These are phyloP conservation scores for Ogataea allantospora DNA, from an alignment of 805 yeast genomes.

Conservation along the genomic window DNA sequence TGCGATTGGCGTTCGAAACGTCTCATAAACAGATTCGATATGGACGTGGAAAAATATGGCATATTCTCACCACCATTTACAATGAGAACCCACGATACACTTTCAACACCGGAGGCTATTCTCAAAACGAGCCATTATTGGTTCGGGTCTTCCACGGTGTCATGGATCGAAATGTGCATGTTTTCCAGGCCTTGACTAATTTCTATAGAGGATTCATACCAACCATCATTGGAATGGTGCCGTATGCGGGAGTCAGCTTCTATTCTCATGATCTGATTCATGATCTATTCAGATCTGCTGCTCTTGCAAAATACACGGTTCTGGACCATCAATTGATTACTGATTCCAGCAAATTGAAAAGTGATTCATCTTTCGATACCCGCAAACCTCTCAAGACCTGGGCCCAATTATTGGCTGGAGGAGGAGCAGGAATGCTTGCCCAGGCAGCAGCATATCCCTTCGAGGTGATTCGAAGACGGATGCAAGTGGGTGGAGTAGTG, in stretches of 20 bases:
- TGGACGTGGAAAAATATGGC: slow-evolving; percentile 33
- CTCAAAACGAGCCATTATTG: slow-evolving; percentile 30
- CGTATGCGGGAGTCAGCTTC: slow-evolving; percentile 97
- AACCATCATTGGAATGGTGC: slow-evolving; percentile 92
- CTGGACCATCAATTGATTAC: slow-evolving; percentile 18
- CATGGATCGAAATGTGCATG: slow-evolving; percentile 34
- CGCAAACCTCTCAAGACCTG: slow-evolving; percentile 76
- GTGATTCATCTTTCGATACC: slow-evolving; percentile 39
- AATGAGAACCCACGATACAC: slow-evolving; percentile 34
- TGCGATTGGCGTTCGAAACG: slow-evolving; percentile 88
- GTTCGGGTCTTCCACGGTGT: slow-evolving; percentile 31
- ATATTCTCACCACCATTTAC: slow-evolving; percentile 31
- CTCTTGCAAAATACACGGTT: slow-evolving; percentile 54
- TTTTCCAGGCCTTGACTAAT: slow-evolving; percentile 48
- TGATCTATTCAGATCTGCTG: slow-evolving; percentile 71
- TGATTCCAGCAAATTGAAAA: slow-evolving; percentile 20
- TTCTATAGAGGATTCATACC: slow-evolving; percentile 95
- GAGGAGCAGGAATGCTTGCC: slow-evolving; percentile 90
- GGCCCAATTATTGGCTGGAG: slow-evolving; percentile 95
- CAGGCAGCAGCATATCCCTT: slow-evolving; percentile 97
- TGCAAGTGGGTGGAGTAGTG: slow-evolving; percentile 89
- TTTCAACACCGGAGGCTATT: slow-evolving; percentile 31
- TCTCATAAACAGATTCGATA: slow-evolving; percentile 29
- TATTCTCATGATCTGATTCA: slow-evolving; percentile 90
- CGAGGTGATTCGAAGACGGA: slow-evolving; percentile 88